These are phyloP conservation scores for Pseudogymnoascus sp. DNA, from an alignment of 2,329 filamentous ascomycete species.

Conservation along the genomic window DNA sequence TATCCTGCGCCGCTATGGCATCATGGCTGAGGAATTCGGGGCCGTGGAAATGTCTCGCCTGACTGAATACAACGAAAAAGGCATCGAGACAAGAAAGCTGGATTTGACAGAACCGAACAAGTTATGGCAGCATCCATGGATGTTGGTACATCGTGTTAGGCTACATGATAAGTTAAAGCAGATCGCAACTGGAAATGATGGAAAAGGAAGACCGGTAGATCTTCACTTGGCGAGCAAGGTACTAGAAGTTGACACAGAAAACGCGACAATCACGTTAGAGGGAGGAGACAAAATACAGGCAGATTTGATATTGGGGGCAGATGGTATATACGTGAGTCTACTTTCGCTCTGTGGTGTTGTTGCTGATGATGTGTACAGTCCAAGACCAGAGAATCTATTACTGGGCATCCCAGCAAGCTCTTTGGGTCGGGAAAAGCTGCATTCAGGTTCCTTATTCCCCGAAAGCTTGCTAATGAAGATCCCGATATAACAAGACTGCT, in stretches of 20 bases:
- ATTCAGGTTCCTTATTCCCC: constrained; percentile 19
- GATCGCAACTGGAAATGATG: constrained; percentile 33
- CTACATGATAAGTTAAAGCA: constrained; percentile 45
- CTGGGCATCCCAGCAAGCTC: neutral
- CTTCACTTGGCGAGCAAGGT: constrained; percentile 37
- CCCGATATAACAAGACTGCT: constrained; percentile 29
- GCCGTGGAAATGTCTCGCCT: constrained; percentile 24
- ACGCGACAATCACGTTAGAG: constrained; percentile 36
- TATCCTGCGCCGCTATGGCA: constrained; percentile 39
- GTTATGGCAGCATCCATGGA: constrained; percentile 45
- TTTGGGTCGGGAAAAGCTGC: constrained; percentile 17
- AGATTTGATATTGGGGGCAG: constrained; percentile 46
- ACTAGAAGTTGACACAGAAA: constrained; percentile 33
- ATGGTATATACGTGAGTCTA: constrained; percentile 40
- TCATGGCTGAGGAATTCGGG: constrained; percentile 33
- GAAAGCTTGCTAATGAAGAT: constrained; percentile 25
- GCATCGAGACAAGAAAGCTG: constrained; percentile 26
- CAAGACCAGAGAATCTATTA: constrained; percentile 10
- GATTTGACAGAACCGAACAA: constrained; percentile 28
- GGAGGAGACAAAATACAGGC: constrained; percentile 36
- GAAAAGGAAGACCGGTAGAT: constrained; percentile 29
- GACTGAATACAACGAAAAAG: constrained; percentile 29
- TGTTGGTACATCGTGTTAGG: constrained; percentile 43
- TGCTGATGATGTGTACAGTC: constrained; percentile 8
- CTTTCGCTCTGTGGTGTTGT: constrained; percentile 27